Evolutionary conservation across 805 yeast species (phyloP).

Genomic region (Starmerella khaoyaiensis): DNA sequence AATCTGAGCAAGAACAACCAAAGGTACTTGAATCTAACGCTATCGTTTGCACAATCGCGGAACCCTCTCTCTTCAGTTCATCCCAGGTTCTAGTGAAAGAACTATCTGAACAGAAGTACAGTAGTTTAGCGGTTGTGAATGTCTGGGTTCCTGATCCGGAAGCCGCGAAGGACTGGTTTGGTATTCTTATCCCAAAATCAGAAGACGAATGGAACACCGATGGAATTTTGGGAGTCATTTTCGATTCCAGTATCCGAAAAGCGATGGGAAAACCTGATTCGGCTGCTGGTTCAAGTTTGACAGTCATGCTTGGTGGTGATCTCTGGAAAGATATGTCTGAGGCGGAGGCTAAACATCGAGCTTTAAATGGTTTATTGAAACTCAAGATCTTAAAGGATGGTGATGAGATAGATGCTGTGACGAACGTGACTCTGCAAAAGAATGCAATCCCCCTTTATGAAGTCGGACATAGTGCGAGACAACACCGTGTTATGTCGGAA

Average conservation of each 20-base stretch:
- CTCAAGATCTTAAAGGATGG: constrained; percentile 28
- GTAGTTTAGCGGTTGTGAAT: constrained; percentile 56
- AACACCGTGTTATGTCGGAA: constrained; percentile 28
- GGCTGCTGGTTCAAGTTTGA: constrained; percentile 47
- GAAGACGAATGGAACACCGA: constrained; percentile 37
- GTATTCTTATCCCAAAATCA: constrained; percentile 64
- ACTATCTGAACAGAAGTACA: constrained; percentile 35
- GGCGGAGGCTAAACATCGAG: constrained; percentile 22
- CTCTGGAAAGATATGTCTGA: constrained; percentile 30
- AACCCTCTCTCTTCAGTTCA: constrained; percentile 12
- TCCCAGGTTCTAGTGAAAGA: constrained; percentile 7
- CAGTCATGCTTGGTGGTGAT: constrained; percentile 88
- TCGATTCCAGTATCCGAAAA: constrained; percentile 73
- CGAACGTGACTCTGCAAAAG: constrained; percentile 31
- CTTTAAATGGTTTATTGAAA: constrained; percentile 31
- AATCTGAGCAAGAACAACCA: neutral
- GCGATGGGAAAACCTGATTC: constrained; percentile 24
- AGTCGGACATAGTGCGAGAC: constrained; percentile 49
- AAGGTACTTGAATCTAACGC: constrained; percentile 7
- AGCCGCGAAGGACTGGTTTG: constrained; percentile 54
- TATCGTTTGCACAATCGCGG: constrained; percentile 18
- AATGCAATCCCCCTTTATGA: constrained; percentile 69
- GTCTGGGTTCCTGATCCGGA: constrained; percentile 39
- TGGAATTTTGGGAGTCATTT: constrained; percentile 69
- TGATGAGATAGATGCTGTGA: constrained; percentile 22